Evolutionary conservation across 2,329 filamentous ascomycete species (phyloP), one percentile per base, ranked within the genome.

Genomic region (Akanthomyces dipterigenus): DNA sequence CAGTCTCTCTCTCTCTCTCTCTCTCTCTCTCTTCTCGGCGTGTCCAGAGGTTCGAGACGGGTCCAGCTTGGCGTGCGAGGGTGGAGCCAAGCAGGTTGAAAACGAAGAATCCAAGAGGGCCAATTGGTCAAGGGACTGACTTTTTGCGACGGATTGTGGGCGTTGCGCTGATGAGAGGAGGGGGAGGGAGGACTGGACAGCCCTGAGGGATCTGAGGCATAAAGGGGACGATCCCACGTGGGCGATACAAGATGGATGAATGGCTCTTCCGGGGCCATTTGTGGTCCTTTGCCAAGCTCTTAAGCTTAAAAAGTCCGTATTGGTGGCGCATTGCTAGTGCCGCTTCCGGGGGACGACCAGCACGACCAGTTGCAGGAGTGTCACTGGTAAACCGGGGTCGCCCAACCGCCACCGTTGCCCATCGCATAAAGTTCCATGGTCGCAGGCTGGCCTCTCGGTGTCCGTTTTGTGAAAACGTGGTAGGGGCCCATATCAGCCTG

Each of bases 231-330:
- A 58, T 58, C 54, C 55, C 55, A 58, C 55, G 55, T 58, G 55
- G 16, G 43, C 16, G 34, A 38, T 40, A 20, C 28, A 2, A 38
- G 45, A 49, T 40, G 43, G 18, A 38, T 58, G 55, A 58, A 48
- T 58, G 55, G 55, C 40, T 45, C 20, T 11, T n/a, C 28, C 6
- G 55, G 55, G 43, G 43, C 36, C 16, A 40, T 48, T 28, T 38
- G 45, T 58, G 43, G 34, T 28, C 16, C 55, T 45, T 42, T 58
- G 55, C 55, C 55, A 58, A 58, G 55, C 40, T 18, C 26, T 55
- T 58, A 58, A 58, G 55, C 55, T 58, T 58, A 58, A 58, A 58
- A 48, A n/a, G 34, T 28, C 45, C 31, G 22, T 58, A 46, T 49
- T 49, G 45, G 55, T 58, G 55, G 55, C 55, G 55, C 54, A 24